A percentile compares a stretch with the other conserved stretches of the same genome.
Evolutionary conservation across 1,139 yeast genomes (phyloP).

Genomic region (Yarrowia galli): DNA sequence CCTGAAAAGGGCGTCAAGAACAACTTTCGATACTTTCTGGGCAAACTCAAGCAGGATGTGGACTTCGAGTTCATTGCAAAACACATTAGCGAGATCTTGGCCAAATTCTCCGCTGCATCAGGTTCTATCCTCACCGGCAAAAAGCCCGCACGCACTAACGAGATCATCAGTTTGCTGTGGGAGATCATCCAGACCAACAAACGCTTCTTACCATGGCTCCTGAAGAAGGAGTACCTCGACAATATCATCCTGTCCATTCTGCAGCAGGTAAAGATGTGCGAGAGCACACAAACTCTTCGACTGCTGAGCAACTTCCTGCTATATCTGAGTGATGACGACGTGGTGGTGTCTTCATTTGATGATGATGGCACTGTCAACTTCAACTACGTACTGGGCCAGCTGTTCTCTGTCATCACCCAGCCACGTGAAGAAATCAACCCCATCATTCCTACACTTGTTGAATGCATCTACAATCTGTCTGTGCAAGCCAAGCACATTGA

Average conservation of each 20-base stretch:
- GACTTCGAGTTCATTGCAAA: constrained; percentile 33
- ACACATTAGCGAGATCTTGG: constrained; percentile 27
- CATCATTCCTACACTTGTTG: constrained; percentile 29
- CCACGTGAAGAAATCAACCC: constrained; percentile 33
- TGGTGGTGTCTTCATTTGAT: constrained; percentile 26
- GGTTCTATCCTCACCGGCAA: constrained; percentile 12
- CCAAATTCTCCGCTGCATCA: constrained; percentile 6
- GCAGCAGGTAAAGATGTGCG: constrained; percentile 13
- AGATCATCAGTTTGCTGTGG: constrained; percentile 20
- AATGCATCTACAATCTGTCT: constrained; percentile 28
- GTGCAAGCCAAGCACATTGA: constrained; percentile 32
- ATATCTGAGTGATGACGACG: constrained; percentile 28
- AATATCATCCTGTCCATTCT: constrained; percentile 4
- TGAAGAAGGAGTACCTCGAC: constrained; percentile 18
- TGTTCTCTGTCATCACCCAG: constrained; percentile 17
- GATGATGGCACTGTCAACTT: constrained; percentile 21
- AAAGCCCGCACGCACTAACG: constrained; percentile 1
- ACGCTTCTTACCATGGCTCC: constrained; percentile 24
- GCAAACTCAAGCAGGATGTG: constrained; percentile 32
- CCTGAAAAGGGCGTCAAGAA: constrained; percentile 24
- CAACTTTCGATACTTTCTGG: constrained; percentile 29
- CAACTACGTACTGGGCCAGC: constrained; percentile 18
- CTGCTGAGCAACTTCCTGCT: constrained; percentile 31
- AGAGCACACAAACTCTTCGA: constrained; percentile 7
- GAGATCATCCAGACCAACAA: constrained; percentile 34